Evolutionary conservation across 345 rosid species (phyloP).

Genomic region (Lagerstroemia speciosa): DNA sequence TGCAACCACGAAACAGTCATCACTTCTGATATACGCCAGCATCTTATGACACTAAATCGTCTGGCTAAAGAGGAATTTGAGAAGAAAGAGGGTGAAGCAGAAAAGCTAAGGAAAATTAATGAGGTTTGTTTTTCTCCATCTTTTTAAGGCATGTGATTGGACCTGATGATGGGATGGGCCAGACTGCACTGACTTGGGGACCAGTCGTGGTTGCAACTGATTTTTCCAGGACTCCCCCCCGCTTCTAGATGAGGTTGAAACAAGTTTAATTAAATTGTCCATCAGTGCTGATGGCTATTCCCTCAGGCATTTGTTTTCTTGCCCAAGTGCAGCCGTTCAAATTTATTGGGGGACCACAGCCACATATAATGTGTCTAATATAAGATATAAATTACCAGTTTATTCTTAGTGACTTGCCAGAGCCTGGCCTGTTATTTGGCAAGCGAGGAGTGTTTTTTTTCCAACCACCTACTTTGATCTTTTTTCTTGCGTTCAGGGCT

Average conservation of each 20-base stretch:
- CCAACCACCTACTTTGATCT: neutral
- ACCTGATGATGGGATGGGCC: neutral
- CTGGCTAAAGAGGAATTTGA: constrained; percentile 78
- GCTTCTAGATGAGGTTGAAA: neutral
- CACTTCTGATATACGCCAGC: constrained; percentile 69
- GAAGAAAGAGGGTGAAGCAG: constrained; percentile 79
- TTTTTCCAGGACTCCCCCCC: neutral
- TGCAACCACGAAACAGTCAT: constrained; percentile 53
- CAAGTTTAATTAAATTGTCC: neutral
- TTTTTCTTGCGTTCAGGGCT: neutral
- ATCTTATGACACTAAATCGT: constrained; percentile 60
- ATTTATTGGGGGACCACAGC: neutral
- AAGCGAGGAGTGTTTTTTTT: neutral
- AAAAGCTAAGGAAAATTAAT: constrained; percentile 63
- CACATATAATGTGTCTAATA: neutral
- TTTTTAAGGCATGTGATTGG: neutral
- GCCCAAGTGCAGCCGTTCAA: neutral
- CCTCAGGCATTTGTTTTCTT: neutral
- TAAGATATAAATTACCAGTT: neutral
- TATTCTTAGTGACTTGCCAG: neutral
- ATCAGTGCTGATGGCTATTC: neutral
- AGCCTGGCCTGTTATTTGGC: neutral
- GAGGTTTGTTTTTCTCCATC: constrained; percentile 33
- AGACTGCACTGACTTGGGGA: neutral
- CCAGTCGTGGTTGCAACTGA: neutral